Evolutionary conservation across 345 rosid genomes (phyloP), one percentile per base, ranked within the genome.

Genomic region (Acer negundo): DNA sequence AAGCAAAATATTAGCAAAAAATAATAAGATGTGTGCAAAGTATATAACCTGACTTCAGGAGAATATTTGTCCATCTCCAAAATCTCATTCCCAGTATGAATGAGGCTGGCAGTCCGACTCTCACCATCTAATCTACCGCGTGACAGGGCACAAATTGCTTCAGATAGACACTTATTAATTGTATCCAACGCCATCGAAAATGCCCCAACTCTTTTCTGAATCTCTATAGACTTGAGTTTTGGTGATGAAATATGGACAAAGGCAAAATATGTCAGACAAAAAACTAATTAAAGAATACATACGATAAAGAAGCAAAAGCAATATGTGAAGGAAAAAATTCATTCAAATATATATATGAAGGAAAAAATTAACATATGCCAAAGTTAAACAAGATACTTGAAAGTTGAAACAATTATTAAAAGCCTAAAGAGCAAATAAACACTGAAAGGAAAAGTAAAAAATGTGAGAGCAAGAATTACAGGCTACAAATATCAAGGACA

Each of bases 51-150:
- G 89, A 87, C 83, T 81, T 97, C 97, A 70, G 98, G 90, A 83
- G 87, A 85, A 87, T 94, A 97, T 80, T 93, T 94, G 85, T 82
- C 91, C 31, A 91, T 86, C 84, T 91, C 96, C 73, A 93, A 82
- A 84, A 93, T 91, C 72, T 94, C 97, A 20, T 97, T 97, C 59
- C 97, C 98, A 22, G 95, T 92, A 51, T 94, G 90, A 81, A 94
- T 85, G 56, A 94, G 93, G 40, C 99, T 97, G 76, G 98, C 89
- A 68, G 89, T 89, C 81, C 80, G 82, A 89, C 98, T 94, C 78
- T 97, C 98, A 56, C 99, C 97, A 79, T 94, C 97, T 81, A 91
- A 81, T 78, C 91, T 89, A 80, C 98, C 97, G 22, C 97, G 98
- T 58, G 91, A 85, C 20, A 91, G 86, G 42, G 94, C 89, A 82